These are phyloP conservation scores for Scedosporium minutisporum DNA, from an alignment of 2,329 filamentous ascomycete genomes.

Conservation along the genomic window DNA sequence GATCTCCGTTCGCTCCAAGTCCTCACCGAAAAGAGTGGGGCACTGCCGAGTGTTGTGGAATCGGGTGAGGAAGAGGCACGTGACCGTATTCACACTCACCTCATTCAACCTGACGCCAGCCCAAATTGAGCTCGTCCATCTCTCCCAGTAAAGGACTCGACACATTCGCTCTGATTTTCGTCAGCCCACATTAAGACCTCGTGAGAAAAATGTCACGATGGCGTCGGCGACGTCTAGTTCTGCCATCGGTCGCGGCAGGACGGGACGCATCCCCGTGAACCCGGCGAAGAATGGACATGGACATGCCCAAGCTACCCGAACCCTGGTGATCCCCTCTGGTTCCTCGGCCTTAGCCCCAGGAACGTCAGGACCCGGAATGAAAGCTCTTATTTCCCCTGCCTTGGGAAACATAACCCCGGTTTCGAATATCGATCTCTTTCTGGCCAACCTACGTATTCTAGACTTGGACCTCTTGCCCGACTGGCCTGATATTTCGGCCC, in stretches of 20 bases:
- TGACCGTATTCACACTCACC: not conserved
- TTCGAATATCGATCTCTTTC: constrained; percentile 55
- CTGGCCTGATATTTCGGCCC: constrained; percentile 66
- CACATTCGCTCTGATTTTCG: not conserved
- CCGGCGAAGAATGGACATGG: not conserved
- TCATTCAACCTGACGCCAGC: not conserved
- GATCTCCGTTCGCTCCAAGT: no score
- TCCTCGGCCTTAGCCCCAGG: not conserved
- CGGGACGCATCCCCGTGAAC: not conserved
- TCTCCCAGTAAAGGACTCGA: not conserved
- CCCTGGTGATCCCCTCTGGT: not conserved
- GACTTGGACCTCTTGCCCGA: constrained; percentile 66
- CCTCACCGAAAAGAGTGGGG: no score
- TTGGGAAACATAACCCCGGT: not conserved
- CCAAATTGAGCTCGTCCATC: not conserved
- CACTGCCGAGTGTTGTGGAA: no score
- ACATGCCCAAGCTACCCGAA: not conserved
- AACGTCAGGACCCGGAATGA: not conserved
- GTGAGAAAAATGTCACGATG: not conserved
- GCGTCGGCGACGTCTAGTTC: not conserved
- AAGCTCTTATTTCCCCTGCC: not conserved
- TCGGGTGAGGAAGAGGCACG: no score
- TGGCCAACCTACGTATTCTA: constrained; percentile 76
- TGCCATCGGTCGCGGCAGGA: not conserved
- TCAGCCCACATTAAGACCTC: no score